These are phyloP conservation scores for Neurospora sp. DNA, from an alignment of 495 filamentous ascomycete genomes.

Conservation along the genomic window DNA sequence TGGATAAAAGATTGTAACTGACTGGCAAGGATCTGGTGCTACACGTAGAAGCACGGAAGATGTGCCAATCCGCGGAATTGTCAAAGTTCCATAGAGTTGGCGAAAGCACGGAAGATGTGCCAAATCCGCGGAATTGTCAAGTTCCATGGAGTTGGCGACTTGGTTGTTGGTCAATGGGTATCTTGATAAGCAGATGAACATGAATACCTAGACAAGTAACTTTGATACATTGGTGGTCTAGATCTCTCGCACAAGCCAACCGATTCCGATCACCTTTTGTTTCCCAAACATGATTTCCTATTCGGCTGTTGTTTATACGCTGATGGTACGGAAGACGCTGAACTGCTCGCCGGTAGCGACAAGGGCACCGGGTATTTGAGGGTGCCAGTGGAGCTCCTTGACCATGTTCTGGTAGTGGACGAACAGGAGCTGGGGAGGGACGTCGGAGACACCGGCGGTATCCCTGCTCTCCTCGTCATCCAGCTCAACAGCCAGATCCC, in stretches of 20 bases:
- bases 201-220: not conserved
- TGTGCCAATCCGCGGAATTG: not conserved
- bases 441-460: conserved; percentile 74
- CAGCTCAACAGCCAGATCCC: conserved; percentile 93
- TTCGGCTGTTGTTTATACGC: conserved; percentile 34
- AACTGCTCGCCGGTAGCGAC: conserved; percentile 87
- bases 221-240: not conserved
- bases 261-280: not conserved
- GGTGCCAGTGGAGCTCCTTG: conserved; percentile 96
- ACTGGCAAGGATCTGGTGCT: not conserved
- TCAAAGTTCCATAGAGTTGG: not conserved
- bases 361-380: conserved; percentile 84
- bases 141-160: not conserved
- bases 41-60: not conserved
- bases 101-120: not conserved
- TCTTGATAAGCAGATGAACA: not conserved
- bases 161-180: not conserved
- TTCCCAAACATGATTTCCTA: not conserved
- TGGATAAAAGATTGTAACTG: not conserved
- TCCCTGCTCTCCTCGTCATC: conserved; percentile 94
- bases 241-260: not conserved
- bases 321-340: conserved; percentile 61
- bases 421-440: conserved; percentile 90
- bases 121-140: not conserved
- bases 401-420: conserved; percentile 90